Evolutionary conservation across 2,329 filamentous ascomycete species (phyloP).

Genomic region (Claviceps capensis): DNA sequence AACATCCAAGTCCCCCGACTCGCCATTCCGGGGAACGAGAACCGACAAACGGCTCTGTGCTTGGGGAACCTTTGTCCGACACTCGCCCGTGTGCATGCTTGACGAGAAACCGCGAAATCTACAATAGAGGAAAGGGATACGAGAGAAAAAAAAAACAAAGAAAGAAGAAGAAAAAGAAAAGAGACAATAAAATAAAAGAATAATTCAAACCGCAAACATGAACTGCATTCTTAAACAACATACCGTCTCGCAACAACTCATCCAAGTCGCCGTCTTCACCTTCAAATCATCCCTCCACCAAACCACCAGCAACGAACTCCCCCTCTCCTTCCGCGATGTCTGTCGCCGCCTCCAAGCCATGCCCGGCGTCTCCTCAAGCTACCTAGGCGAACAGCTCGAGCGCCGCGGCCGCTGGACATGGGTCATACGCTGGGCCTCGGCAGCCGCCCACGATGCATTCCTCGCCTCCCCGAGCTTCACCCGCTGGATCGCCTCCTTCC

Average conservation of each 20-base stretch:
- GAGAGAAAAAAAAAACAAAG: background rate
- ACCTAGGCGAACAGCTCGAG: slow-evolving; percentile 23
- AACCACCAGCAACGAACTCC: slow-evolving; percentile 10
- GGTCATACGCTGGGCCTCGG: slow-evolving; percentile 21
- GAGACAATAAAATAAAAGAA: background rate
- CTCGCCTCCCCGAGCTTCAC: slow-evolving; percentile 26
- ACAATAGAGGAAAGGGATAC: background rate
- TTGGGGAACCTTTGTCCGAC: too few relatives aligned
- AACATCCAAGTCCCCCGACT: too few relatives aligned
- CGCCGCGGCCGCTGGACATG: slow-evolving; percentile 18
- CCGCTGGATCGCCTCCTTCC: slow-evolving; percentile 25
- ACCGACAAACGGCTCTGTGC: too few relatives aligned
- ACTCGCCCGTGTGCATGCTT: too few relatives aligned
- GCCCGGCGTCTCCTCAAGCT: slow-evolving; percentile 19
- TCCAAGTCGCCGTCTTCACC: slow-evolving; percentile 19
- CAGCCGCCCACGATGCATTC: slow-evolving; percentile 23
- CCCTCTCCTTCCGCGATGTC: slow-evolving; percentile 10
- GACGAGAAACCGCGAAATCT: too few relatives aligned
- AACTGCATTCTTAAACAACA: slow-evolving; percentile 8
- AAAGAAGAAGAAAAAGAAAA: background rate
- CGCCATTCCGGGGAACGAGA: too few relatives aligned
- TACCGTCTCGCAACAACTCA: slow-evolving; percentile 15
- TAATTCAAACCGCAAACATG: background rate
- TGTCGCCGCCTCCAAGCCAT: slow-evolving; percentile 16
- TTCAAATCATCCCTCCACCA: slow-evolving; percentile 17